phyloP scores from a whole-genome alignment of 768 basidiomycete genomes.

The Arthromyces matolae region DNA sequence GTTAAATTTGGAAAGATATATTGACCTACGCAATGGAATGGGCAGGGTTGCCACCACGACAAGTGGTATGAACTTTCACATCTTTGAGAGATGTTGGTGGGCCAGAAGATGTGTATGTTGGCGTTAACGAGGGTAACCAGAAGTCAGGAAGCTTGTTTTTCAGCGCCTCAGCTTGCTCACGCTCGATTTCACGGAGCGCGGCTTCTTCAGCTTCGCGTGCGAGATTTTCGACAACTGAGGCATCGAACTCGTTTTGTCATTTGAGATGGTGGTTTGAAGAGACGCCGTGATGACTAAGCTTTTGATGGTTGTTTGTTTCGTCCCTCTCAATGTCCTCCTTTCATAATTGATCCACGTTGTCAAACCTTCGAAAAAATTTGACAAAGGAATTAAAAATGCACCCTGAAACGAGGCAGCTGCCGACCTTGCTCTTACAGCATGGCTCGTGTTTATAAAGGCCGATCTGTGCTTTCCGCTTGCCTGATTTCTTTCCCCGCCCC shows the following conservation, averaged over 20 bases:
- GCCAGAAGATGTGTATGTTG: conserved; percentile 64
- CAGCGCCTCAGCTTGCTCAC: conserved; percentile 80
- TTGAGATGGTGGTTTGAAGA: too few relatives aligned
- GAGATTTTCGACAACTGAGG: conserved; percentile 63
- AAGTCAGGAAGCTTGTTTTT: conserved; percentile 93
- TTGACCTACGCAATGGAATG: conserved; percentile 77
- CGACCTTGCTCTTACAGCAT: not conserved
- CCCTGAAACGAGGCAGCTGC: conserved; percentile 7
- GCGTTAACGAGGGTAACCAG: conserved; percentile 93
- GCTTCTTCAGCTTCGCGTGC: conserved; percentile 84
- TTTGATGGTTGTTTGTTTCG: conserved; percentile 1
- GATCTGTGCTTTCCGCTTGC: not conserved
- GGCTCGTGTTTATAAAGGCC: conserved; percentile 4
- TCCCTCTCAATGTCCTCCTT: too few relatives aligned
- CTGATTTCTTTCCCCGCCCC: not conserved
- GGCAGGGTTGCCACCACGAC: conserved; percentile 73
- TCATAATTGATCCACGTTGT: not conserved
- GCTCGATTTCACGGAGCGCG: conserved; percentile 77
- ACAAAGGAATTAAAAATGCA: not conserved
- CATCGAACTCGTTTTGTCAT: conserved; percentile 76
- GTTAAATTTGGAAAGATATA: not conserved
- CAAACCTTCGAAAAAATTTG: too few relatives aligned
- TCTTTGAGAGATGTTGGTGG: conserved; percentile 67
- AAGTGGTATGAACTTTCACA: conserved; percentile 84
- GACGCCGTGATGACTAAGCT: too few relatives aligned